Evolutionary conservation across 148 eudicot species (phyloP).

Genomic region (Vaccinium macrocarpon): DNA sequence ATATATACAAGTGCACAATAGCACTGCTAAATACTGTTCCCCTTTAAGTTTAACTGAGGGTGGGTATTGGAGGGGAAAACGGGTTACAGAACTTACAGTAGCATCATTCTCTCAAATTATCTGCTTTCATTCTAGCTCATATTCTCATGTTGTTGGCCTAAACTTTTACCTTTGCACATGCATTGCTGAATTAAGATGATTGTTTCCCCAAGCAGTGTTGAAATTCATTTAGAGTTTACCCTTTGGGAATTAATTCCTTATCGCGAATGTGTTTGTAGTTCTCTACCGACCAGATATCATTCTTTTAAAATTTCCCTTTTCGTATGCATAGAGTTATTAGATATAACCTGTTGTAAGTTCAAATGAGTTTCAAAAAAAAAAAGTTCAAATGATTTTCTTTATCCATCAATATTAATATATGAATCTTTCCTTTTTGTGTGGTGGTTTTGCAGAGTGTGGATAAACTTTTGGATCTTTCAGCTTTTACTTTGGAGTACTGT

Average conservation of each 20-base stretch:
- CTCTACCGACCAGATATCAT: neutral
- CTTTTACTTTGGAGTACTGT: slow-evolving; percentile 45
- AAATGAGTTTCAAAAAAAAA: neutral
- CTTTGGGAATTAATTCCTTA: neutral
- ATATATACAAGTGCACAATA: neutral
- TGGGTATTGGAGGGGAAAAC: neutral
- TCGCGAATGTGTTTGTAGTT: neutral
- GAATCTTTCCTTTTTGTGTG: neutral
- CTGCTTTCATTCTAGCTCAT: neutral
- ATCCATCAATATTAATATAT: neutral
- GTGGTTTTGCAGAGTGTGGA: slow-evolving; percentile 59
- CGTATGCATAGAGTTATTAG: neutral
- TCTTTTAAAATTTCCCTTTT: neutral
- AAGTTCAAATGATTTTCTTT: neutral
- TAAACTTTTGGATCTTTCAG: slow-evolving; percentile 61
- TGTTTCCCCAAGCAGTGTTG: neutral
- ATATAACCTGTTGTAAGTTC: neutral
- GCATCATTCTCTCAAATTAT: neutral
- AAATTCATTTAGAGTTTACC: neutral
- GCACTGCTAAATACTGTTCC: neutral
- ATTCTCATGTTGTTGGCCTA: slow-evolving; percentile 1
- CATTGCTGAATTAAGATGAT: neutral
- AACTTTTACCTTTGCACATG: neutral
- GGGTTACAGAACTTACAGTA: neutral
- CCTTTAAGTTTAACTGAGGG: neutral